A percentile compares a stretch with the other conserved stretches of the same genome.
Evolutionary conservation across 345 rosid species (phyloP).

Genomic region (Anacardium occidentale): DNA sequence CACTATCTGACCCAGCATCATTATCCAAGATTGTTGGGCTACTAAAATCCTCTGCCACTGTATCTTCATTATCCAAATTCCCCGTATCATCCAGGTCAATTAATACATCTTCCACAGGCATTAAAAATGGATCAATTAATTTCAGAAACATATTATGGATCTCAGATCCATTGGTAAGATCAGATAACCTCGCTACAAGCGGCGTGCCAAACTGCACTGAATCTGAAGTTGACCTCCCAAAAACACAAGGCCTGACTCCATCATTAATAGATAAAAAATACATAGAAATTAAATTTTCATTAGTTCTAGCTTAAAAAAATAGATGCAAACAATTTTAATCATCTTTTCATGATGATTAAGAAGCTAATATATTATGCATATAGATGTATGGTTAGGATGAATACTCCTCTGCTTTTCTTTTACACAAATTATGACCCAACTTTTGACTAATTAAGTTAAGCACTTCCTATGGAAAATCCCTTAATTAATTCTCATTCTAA

Average conservation of each 20-base stretch:
- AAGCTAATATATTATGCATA: neutral
- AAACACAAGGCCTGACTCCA: constrained; percentile 27
- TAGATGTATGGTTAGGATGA: too few relatives aligned
- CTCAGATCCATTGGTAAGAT: constrained; percentile 39
- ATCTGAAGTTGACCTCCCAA: constrained; percentile 9
- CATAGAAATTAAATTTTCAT: neutral
- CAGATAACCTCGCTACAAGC: constrained; percentile 44
- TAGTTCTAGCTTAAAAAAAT: neutral
- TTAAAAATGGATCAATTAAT: constrained; percentile 49
- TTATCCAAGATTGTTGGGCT: constrained; percentile 29
- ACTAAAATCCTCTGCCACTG: constrained; percentile 36
- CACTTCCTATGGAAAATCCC: too few relatives aligned
- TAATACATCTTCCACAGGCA: constrained; percentile 34
- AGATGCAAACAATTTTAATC: neutral
- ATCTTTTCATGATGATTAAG: neutral
- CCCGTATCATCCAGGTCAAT: constrained; percentile 34
- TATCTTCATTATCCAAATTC: constrained; percentile 32
- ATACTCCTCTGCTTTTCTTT: too few relatives aligned
- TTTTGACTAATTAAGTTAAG: too few relatives aligned
- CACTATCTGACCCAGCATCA: constrained; percentile 29
- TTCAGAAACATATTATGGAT: constrained; percentile 38
- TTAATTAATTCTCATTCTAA: too few relatives aligned
- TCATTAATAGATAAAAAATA: constrained; percentile 14
- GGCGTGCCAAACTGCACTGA: constrained; percentile 50
- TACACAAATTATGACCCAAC: too few relatives aligned